Evolutionary conservation across 768 basidiomycete genomes (phyloP).

Genomic region (Gloeophyllum trabeum): DNA sequence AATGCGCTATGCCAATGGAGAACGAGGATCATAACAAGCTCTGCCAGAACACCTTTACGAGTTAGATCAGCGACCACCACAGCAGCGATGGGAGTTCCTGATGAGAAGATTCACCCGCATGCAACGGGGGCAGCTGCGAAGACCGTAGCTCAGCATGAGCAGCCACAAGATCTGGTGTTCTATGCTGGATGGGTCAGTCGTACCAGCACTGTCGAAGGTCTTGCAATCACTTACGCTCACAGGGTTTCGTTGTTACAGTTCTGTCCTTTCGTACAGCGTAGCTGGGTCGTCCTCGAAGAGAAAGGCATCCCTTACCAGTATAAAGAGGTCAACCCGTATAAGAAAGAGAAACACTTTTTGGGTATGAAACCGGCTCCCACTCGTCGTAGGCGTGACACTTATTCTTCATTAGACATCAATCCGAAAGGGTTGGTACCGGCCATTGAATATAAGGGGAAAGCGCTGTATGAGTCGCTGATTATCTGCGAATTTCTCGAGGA

Average conservation of each 20-base stretch:
- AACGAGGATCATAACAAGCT: too few species aligned
- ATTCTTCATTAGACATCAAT: conserved; percentile 38
- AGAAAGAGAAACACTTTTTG: conserved; percentile 48
- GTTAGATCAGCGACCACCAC: too few species aligned
- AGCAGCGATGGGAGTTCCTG: conserved; percentile 36
- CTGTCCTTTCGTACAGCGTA: conserved; percentile 48
- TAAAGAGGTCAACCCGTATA: conserved; percentile 59
- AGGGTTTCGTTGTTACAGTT: conserved; percentile 19
- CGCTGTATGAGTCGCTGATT: conserved; percentile 55
- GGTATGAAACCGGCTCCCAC: conserved; percentile 18
- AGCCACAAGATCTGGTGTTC: conserved; percentile 43
- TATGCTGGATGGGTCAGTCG: conserved; percentile 47
- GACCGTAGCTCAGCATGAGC: conserved; percentile 40
- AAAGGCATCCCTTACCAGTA: conserved; percentile 57
- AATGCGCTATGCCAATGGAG: too few species aligned
- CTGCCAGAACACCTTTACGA: too few species aligned
- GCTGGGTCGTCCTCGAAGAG: conserved; percentile 61
- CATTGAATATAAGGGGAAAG: conserved; percentile 36
- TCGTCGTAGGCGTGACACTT: background rate
- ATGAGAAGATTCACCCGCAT: conserved; percentile 41
- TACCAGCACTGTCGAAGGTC: too few species aligned
- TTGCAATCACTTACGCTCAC: background rate
- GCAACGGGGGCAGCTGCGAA: conserved; percentile 46
- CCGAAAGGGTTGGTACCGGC: conserved; percentile 63
- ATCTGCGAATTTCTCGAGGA: conserved; percentile 62